Evolutionary conservation across 1,139 yeast genomes (phyloP).

Genomic region (Geotrichum carabidarum): DNA sequence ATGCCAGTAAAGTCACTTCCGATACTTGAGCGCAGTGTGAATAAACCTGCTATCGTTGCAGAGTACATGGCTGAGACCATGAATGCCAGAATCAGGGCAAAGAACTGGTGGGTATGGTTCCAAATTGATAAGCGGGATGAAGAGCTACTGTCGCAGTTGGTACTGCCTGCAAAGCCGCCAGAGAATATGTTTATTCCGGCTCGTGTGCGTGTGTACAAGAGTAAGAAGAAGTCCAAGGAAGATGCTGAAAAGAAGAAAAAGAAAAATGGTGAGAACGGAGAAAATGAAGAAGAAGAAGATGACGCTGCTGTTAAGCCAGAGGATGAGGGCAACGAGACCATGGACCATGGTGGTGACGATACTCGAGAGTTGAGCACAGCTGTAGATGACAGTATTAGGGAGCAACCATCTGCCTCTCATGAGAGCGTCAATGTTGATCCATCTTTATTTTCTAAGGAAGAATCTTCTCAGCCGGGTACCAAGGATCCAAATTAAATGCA

Average conservation of each 20-base stretch:
- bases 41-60: constrained; percentile 52
- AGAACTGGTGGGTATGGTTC: constrained; percentile 72
- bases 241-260: constrained; percentile 9
- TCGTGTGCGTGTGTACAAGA: constrained; percentile 32
- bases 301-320: constrained; percentile 2
- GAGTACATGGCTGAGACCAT: constrained; percentile 58
- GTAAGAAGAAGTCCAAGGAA: constrained; percentile 19
- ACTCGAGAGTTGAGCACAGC: too few relatives aligned
- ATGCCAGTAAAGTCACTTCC: constrained; percentile 65
- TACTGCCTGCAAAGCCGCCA: constrained; percentile 31
- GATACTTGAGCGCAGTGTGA: constrained; percentile 64
- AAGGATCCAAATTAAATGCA: too few relatives aligned
- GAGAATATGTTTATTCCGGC: constrained; percentile 30
- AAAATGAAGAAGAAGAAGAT: constrained; percentile 2
- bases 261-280: constrained; percentile 6
- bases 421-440: constrained; percentile 1
- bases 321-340: neutral
- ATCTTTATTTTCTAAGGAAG: constrained; percentile 1
- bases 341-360: too few relatives aligned
- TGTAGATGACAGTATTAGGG: too few relatives aligned
- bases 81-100: constrained; percentile 54
- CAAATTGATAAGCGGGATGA: constrained; percentile 77
- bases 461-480: neutral
- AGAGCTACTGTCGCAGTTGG: constrained; percentile 40
- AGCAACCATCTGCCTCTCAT: neutral